These are phyloP conservation scores for Starmerella potacharoeniae DNA, from an alignment of 805 yeast genomes.

Conservation along the genomic window DNA sequence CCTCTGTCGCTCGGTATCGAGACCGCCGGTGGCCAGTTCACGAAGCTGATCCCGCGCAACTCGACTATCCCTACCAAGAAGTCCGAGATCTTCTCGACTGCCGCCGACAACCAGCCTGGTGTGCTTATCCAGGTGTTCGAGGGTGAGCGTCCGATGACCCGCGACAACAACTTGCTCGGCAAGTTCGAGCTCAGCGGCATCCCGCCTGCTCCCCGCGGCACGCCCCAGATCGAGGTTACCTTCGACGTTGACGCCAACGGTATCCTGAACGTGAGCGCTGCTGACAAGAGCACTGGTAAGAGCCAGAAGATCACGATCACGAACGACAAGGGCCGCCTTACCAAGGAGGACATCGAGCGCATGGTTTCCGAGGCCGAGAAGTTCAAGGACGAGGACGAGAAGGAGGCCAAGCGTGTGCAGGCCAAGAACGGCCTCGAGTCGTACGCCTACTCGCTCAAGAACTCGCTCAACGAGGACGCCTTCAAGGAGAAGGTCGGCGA, in stretches of 20 bases:
- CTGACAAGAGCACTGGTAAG: slow-evolving; percentile 98
- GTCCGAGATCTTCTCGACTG: slow-evolving; percentile 92
- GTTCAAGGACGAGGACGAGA: slow-evolving; percentile 92
- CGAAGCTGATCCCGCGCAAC: slow-evolving; percentile 96
- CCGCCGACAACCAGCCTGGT: slow-evolving; percentile 98
- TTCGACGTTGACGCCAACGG: slow-evolving; percentile 96
- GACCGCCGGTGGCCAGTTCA: slow-evolving; percentile 99
- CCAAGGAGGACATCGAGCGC: slow-evolving; percentile 94
- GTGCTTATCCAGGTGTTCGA: slow-evolving; percentile 93
- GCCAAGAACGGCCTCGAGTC: slow-evolving; percentile 95
- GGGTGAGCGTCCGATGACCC: slow-evolving; percentile 96
- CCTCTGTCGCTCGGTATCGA: slow-evolving; percentile 96
- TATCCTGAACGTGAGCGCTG: slow-evolving; percentile 89
- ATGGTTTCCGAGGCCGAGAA: slow-evolving; percentile 98
- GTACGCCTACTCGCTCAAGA: slow-evolving; percentile 86
- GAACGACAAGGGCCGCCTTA: slow-evolving; percentile 96
- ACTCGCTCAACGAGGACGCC: slow-evolving; percentile 59
- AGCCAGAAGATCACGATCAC: slow-evolving; percentile 94
- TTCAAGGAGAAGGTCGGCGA: slow-evolving; percentile 55
- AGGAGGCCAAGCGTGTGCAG: slow-evolving; percentile 83
- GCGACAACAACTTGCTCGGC: slow-evolving; percentile 93
- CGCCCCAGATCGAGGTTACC: slow-evolving; percentile 95
- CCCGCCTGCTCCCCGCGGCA: slow-evolving; percentile 99
- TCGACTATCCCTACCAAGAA: slow-evolving; percentile 95
- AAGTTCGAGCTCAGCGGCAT: slow-evolving; percentile 93